Evolutionary conservation across 2,329 filamentous ascomycete genomes (phyloP).

Genomic region (Trichoderma breve): DNA sequence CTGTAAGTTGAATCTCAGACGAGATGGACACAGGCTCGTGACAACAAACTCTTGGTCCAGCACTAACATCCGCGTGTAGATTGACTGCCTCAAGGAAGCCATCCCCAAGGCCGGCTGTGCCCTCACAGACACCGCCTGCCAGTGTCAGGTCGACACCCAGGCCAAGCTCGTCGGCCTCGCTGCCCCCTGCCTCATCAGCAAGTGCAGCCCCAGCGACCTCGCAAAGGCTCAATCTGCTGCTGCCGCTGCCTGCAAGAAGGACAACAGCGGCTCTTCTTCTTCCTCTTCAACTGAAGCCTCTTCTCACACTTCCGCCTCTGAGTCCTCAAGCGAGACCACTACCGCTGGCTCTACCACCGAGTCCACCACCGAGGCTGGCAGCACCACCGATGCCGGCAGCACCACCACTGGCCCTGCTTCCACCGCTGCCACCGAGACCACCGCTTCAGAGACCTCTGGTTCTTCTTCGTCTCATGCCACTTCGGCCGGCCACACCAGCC

Average conservation of each 20-base stretch:
- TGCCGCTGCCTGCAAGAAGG: constrained; percentile 30
- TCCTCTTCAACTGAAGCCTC: background rate
- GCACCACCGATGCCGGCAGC: constrained; percentile 1
- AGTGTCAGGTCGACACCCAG: constrained; percentile 38
- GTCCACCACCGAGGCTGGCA: background rate
- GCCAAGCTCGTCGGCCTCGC: constrained; percentile 31
- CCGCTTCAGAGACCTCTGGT: background rate
- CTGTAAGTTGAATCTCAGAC: constrained; percentile 35
- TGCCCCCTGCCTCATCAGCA: constrained; percentile 33
- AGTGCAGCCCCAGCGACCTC: constrained; percentile 36
- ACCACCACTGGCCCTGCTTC: background rate
- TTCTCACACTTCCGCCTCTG: background rate
- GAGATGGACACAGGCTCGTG: background rate
- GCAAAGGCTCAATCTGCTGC: constrained; percentile 35
- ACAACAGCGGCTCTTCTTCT: background rate
- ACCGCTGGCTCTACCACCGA: constrained; percentile 4
- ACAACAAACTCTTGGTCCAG: background rate
- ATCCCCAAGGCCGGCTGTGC: constrained; percentile 39
- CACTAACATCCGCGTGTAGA: constrained; percentile 22
- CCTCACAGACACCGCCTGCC: constrained; percentile 38
- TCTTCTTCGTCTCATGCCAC: background rate
- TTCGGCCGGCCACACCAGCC: constrained; percentile 15
- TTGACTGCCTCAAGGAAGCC: constrained; percentile 36
- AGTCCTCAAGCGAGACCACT: background rate
- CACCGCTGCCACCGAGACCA: background rate